These are phyloP conservation scores for Epichloe gansuensis DNA, from an alignment of 2,329 filamentous ascomycete genomes.

Conservation along the genomic window DNA sequence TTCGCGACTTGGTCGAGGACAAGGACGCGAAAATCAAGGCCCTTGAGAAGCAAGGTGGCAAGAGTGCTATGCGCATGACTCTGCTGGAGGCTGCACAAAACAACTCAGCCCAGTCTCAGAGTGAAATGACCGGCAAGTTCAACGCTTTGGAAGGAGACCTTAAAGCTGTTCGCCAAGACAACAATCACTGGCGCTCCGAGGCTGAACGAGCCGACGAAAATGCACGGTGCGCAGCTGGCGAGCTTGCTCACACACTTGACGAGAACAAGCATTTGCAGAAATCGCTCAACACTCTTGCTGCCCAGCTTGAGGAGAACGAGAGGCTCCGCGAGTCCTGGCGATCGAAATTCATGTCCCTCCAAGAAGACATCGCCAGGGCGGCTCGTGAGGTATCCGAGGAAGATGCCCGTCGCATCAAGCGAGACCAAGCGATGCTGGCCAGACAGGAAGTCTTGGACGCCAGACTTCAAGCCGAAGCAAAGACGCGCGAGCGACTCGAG, in stretches of 20 bases:
- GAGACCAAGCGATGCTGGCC: constrained; percentile 66
- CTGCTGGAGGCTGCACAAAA: constrained; percentile 55
- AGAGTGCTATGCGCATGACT: constrained; percentile 48
- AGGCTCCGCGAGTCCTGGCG: constrained; percentile 74
- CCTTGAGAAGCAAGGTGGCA: constrained; percentile 41
- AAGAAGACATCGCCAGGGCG: constrained; percentile 73
- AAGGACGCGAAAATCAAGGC: constrained; percentile 53
- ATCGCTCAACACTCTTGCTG: constrained; percentile 59
- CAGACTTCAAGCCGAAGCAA: constrained; percentile 60
- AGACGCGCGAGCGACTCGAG: constrained; percentile 54
- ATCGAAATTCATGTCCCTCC: constrained; percentile 69
- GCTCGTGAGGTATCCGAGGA: constrained; percentile 72
- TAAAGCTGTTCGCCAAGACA: constrained; percentile 41
- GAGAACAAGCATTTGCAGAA: constrained; percentile 64
- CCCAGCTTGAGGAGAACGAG: constrained; percentile 76
- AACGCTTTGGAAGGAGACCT: constrained; percentile 42
- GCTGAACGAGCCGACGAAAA: constrained; percentile 45
- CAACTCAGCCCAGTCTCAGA: constrained; percentile 39
- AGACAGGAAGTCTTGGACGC: constrained; percentile 69
- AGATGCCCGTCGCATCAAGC: constrained; percentile 64
- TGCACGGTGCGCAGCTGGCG: constrained; percentile 34
- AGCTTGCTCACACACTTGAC: constrained; percentile 34
- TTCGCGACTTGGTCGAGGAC: constrained; percentile 55
- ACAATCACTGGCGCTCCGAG: constrained; percentile 47
- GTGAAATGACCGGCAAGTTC: constrained; percentile 43